phyloP scores from a whole-genome alignment of 345 rosid genomes.

The Murraya koenigii region DNA sequence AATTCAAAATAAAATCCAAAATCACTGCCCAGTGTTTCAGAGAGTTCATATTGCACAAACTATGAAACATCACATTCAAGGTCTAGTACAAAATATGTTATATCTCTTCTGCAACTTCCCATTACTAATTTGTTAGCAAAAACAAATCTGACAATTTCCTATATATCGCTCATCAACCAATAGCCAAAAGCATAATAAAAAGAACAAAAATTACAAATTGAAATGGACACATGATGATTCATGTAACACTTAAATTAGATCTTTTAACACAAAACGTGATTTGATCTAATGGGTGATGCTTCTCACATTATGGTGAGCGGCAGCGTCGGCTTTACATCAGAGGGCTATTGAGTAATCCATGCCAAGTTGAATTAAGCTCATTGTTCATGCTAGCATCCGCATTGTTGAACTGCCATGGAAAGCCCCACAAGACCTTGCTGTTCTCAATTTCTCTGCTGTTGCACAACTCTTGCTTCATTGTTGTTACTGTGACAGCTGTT shows the following conservation, averaged over 20 bases:
- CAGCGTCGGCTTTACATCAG: conserved; percentile 33
- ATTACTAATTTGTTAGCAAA: conserved; percentile 31
- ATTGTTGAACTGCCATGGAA: conserved; percentile 68
- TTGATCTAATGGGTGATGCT: background rate
- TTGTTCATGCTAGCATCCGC: conserved; percentile 38
- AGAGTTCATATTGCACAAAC: conserved; percentile 30
- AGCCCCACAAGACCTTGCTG: conserved; percentile 47
- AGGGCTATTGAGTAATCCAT: conserved; percentile 51
- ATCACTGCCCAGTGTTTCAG: conserved; percentile 19
- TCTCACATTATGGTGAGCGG: background rate
- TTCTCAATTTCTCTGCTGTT: conserved; percentile 40
- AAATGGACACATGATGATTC: conserved; percentile 12
- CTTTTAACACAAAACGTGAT: conserved; percentile 15
- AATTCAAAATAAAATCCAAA: conserved; percentile 19
- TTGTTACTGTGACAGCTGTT: conserved; percentile 41
- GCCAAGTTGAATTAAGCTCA: conserved; percentile 53
- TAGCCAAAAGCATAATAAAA: conserved; percentile 2
- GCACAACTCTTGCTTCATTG: conserved; percentile 61
- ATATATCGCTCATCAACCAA: conserved; percentile 21
- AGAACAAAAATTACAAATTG: background rate
- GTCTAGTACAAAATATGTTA: conserved; percentile 14
- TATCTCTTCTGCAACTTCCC: conserved; percentile 14
- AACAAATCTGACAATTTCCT: conserved; percentile 22
- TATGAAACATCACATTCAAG: conserved; percentile 38
- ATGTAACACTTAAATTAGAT: conserved; percentile 13